Conservation (phyloP, 2,329 filamentous ascomycete genomes). For the Cyclaneusma minus region DNA sequence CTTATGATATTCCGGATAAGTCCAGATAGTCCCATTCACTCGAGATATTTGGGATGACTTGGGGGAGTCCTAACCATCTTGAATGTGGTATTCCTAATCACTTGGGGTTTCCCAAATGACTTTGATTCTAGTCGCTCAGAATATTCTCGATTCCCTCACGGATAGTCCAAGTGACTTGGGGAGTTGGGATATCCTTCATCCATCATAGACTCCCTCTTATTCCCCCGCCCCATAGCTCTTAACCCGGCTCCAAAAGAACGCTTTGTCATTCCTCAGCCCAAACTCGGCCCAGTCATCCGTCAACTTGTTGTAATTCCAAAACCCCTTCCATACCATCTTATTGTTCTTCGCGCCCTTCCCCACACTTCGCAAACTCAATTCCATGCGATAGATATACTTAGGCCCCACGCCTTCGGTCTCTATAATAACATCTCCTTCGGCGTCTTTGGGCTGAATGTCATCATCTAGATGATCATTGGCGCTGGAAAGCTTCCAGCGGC, state of each 20-base stretch:
- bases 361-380: slow-evolving; percentile 53
- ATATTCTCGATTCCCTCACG: no score
- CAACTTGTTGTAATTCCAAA: slow-evolving; percentile 78
- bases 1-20: no score
- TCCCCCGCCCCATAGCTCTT: slow-evolving; percentile 41
- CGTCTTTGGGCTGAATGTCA: slow-evolving; percentile 21
- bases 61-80: no score
- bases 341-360: slow-evolving; percentile 59
- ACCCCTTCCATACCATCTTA: slow-evolving; percentile 76
- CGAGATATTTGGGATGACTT: no score
- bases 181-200: slow-evolving; percentile 1
- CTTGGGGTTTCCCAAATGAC: no score
- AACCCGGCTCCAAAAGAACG: slow-evolving; percentile 53
- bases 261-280: slow-evolving; percentile 43
- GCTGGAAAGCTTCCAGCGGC: slow-evolving; percentile 44
- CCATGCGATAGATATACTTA: slow-evolving; percentile 77
- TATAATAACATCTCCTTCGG: slow-evolving; percentile 57
- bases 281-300: slow-evolving; percentile 90
- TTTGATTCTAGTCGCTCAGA: no score
- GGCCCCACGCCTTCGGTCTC: slow-evolving; percentile 71
- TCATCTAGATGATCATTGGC: slow-evolving; percentile 14
- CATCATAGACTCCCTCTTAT: slow-evolving; percentile 9
- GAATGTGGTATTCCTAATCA: no score
- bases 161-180: no score
- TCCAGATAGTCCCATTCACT: no score